Base-by-base conservation (phyloP, 129 eudicot species). In the Dittrichia graveolens region DNA sequence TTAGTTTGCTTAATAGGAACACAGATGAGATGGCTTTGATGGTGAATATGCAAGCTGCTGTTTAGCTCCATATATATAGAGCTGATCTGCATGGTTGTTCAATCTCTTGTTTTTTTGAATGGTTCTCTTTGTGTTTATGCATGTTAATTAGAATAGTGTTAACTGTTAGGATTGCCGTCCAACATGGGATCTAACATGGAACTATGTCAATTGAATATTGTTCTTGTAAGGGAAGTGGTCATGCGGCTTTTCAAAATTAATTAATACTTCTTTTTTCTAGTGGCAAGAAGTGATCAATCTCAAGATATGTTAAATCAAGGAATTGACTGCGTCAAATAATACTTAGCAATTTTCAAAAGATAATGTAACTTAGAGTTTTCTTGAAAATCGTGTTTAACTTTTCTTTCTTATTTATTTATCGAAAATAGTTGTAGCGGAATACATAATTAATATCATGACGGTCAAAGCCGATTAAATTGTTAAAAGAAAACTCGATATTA, bases 231-330 rank as follows among this genome's bases (percentile, higher is more conserved):
- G 31, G 57, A 58, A 57, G 24, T 57, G 58, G 56, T 46, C 31
- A 34, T 69, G 49, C 78, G 60, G 61, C 69, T 24, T 24, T 24
- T 73, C 14, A 13, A 7, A 31, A 38, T 7, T 6, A n/a, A 7
- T 24, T 24, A 24, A 24, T 24, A 24, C 31, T 24, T 57, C n/a
- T 16, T n/a, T 55, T 13, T 58, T 69, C 13, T 24, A 31, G 34
- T 58, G 58, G 14, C 59, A 59, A 73, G 70, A 61, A 61, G 15
- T 73, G 78, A 61, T 61, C 78, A 73, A 39, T 44, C 12, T 61
- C 2, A 38, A 48, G 3, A 45, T 44, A 45, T 46, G 58, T 72
- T 42, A 45, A 4, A 59, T 34, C 46, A 70, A 10, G 4, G 42
- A 39, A 39, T 31, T 54, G 49, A 8, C 63, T 40, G 5, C 31